These are phyloP conservation scores for Hymenoscyphus repandus DNA, from an alignment of 2,329 filamentous ascomycete genomes.

Conservation along the genomic window DNA sequence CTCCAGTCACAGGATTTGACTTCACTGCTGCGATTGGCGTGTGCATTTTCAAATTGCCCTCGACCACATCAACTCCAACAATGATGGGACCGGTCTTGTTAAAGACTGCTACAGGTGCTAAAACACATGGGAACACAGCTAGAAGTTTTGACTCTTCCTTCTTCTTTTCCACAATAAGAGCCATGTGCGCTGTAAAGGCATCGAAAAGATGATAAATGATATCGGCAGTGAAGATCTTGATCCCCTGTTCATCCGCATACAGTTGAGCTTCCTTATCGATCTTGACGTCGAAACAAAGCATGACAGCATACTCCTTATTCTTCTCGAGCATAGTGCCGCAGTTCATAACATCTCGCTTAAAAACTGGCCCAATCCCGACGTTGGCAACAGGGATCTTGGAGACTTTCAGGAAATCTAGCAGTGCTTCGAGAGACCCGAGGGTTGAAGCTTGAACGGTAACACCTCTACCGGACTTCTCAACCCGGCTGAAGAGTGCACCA, in stretches of 20 bases:
- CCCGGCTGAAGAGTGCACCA: constrained; percentile 82
- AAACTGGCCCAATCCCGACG: constrained; percentile 95
- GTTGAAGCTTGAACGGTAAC: constrained; percentile 97
- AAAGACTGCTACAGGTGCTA: constrained; percentile 87
- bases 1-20: constrained; percentile 69
- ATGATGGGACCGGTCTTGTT: constrained; percentile 98
- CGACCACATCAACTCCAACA: constrained; percentile 89
- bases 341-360: constrained; percentile 96
- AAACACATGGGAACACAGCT: constrained; percentile 94
- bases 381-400: constrained; percentile 98
- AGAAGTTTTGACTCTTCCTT: constrained; percentile 95
- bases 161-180: constrained; percentile 76
- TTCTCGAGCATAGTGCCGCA: constrained; percentile 96
- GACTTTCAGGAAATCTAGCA: constrained; percentile 91
- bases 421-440: constrained; percentile 89
- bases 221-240: constrained; percentile 97
- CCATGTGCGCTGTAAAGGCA: constrained; percentile 93
- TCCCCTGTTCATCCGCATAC: constrained; percentile 88
- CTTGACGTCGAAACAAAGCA: constrained; percentile 99
- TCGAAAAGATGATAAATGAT: constrained; percentile 99
- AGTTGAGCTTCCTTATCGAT: constrained; percentile 91
- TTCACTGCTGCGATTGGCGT: constrained; percentile 88
- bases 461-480: constrained; percentile 87
- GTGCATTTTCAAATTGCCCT: constrained; percentile 78
- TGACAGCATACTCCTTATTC: constrained; percentile 90